Percentiles rank a stretch among this genome's conserved stretches.
These are phyloP conservation scores for Platanthera zijinensis DNA, from an alignment of 106 monocot genomes.

Conservation along the genomic window DNA sequence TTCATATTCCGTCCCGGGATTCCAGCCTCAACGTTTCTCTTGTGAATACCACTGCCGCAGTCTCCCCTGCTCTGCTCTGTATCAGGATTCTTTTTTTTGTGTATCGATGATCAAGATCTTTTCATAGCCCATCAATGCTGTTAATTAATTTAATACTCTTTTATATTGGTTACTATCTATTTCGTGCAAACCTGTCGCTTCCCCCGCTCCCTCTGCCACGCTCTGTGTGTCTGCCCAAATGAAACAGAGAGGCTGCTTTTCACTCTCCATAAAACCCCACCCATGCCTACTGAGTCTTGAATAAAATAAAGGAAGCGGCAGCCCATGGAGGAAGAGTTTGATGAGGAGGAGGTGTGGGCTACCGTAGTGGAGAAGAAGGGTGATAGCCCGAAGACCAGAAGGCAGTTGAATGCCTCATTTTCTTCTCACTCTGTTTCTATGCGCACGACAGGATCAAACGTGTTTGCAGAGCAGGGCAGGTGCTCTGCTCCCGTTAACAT, in stretches of 20 bases:
- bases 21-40: neutral
- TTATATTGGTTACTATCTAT: no score
- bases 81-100: no score
- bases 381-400: neutral
- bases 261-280: neutral
- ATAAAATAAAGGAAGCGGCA: neutral
- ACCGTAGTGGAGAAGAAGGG: neutral
- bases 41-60: neutral
- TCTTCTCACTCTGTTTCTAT: neutral
- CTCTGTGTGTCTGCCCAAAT: neutral
- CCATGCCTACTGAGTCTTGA: neutral
- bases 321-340: constrained; percentile 5
- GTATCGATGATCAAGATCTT: no score
- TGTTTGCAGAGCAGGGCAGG: neutral
- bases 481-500: constrained; percentile 26
- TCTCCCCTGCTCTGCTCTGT: no score
- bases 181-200: neutral
- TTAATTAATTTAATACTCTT: no score
- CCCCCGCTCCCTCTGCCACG: neutral
- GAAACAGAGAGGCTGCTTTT: neutral
- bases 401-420: neutral
- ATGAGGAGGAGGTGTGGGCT: constrained; percentile 8
- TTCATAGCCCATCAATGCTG: no score
- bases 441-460: neutral
- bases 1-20: neutral